Evolutionary conservation across 768 basidiomycete genomes (phyloP), one percentile per base, ranked within the genome.

Genomic region (Arthromyces matolae): DNA sequence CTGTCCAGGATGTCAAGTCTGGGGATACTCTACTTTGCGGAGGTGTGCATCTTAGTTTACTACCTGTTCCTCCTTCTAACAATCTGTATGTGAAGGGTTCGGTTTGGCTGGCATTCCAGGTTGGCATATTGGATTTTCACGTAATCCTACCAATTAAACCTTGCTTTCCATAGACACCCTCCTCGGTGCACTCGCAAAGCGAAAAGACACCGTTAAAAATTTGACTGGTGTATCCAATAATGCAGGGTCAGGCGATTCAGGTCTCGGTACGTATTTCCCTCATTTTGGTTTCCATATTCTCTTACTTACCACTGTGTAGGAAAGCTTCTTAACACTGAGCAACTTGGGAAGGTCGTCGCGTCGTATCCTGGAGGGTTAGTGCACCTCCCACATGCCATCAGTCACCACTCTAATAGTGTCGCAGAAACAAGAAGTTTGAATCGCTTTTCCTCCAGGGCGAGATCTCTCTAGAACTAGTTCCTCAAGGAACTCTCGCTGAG

Each of bases 201-300:
- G 91, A 49, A 79, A 77, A 49, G 86, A 90, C 28, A 42, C 35
- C 37, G 79, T 94, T n/a, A 73, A 60, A 34, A 71, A 82, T 54
- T 68, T 96, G 42, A 93, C 83, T 24, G 91, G 83, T 35, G 85
- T 94, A 18, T 92, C 89, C 14, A 95, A 95, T 63, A 94, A 95
- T 67, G 86, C 87, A 31, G 93, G 90, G 0, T 71, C 78, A 18
- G 78, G 76, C 22, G 76, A 85, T 55, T 78, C 71, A 18, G 89
- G 89, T 24, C 76, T 92, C 36, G 88, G 88, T 86, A 50, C 43
- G 64, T 2, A 23, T 8, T 56, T 31, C 27, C 7, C 25, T 27
- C 23, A 20, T 39, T 37, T 27, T n/a, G 16, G 18, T 35, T 25
- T 32, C 18, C 7, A 33, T 42, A 32, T 46, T 14, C 29, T 51